Base-by-base conservation (phyloP, 768 basidiomycete species). In the Gymnopilus dilepis region DNA sequence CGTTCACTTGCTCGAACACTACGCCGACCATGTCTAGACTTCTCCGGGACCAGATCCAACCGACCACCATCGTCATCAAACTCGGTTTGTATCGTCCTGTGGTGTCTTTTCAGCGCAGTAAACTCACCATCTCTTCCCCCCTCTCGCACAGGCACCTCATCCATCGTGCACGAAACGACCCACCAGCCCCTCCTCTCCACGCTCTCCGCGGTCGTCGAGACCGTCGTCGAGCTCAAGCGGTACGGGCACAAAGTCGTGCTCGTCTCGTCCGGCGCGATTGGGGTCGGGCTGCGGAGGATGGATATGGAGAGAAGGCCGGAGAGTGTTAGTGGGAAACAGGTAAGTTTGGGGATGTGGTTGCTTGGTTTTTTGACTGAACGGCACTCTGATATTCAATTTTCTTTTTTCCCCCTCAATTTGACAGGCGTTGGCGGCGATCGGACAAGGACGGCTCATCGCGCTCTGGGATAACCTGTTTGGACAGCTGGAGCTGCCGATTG, bases 181-280 rank as follows among this genome's bases (percentile, higher is more conserved):
- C 94, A 97, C 69, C 88, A 95, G 67, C 95, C 97, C 0, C 82
- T 97, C 21, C 82, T 99, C 1, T 93, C 96, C 3, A 92, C 91
- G 3, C 84, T 99, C 28, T 97, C 97, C 0, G 87, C 93, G 0
- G 82, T 99, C 45, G 95, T 96, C 31, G 97, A 99, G 75, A 94
- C 94, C 0, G 94, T 95, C 13, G 83, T 94, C 15, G 76, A 86
- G 33, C 84, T 99, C 15, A 86, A 89, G 48, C 77, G 80, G 5
- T 79, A 89, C 42, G 97, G 97, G 0, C 97, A 99, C 78, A 91
- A 95, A 69, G 93, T 99, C 56, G 93, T 99, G 4, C 86, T 99
- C 11, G 95, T 97, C 61, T 95, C 92, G 69, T 97, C 95, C 21
- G 97, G 97, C 1, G 97, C 97, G n/a, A 98, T 99, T 60, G 97